phyloP scores from a whole-genome alignment of 495 filamentous ascomycete genomes.

The Penicillium roqueforti region DNA sequence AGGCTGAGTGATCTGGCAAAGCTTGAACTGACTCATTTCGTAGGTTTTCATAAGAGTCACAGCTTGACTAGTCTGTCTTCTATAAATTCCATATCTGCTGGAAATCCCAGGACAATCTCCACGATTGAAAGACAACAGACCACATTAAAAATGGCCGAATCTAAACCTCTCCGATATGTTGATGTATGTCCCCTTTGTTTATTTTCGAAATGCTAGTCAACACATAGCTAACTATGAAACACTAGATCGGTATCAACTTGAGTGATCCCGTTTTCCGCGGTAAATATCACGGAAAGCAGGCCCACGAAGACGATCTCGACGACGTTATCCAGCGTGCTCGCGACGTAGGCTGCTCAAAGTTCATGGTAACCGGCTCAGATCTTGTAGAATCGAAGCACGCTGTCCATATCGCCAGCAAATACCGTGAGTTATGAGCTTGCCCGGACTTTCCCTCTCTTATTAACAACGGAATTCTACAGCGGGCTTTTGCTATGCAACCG shows the following conservation, averaged over 20 bases:
- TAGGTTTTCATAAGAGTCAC: background rate
- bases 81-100: background rate
- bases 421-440: slow-evolving; percentile 52
- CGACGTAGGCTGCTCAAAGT: slow-evolving; percentile 74
- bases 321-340: slow-evolving; percentile 71
- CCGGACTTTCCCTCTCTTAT: background rate
- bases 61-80: background rate
- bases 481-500: slow-evolving; percentile 77
- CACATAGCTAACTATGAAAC: slow-evolving; percentile 8
- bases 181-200: slow-evolving; percentile 31
- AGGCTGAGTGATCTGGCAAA: background rate
- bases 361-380: slow-evolving; percentile 93
- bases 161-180: slow-evolving; percentile 39
- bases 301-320: slow-evolving; percentile 73
- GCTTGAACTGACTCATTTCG: background rate
- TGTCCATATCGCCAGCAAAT: slow-evolving; percentile 63
- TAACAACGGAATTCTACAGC: slow-evolving; percentile 42
- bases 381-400: slow-evolving; percentile 72
- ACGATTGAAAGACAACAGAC: background rate
- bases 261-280: slow-evolving; percentile 83
- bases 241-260: slow-evolving; percentile 88
- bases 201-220: background rate
- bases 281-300: slow-evolving; percentile 74
- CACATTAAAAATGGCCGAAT: slow-evolving; percentile 32
- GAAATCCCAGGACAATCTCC: slow-evolving; percentile 1